Percentiles rank a stretch among this genome's conserved stretches.
phyloP scores from a whole-genome alignment of 441 rosid species.

The Corymbia citriodora region DNA sequence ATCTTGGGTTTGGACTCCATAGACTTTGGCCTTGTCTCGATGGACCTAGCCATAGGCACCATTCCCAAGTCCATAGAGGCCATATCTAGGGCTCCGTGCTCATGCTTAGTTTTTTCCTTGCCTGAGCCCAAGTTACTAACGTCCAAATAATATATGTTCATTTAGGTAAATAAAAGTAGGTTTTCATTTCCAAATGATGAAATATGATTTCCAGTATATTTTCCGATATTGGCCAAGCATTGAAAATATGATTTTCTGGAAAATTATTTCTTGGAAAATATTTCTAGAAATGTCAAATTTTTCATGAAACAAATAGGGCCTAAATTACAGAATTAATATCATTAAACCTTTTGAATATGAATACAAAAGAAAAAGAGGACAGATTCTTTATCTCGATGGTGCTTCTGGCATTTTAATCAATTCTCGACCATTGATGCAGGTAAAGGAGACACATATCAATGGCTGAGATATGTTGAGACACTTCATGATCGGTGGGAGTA shows the following conservation, averaged over 20 bases:
- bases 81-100: accelerated
- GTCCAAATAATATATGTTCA: accelerated
- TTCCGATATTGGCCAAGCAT: neutral
- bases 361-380: accelerated
- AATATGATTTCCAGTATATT: accelerated
- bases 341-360: neutral
- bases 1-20: accelerated
- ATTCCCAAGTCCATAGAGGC: accelerated
- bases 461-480: neutral
- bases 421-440: neutral
- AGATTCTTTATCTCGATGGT: neutral
- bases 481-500: too few species aligned
- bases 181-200: accelerated
- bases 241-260: accelerated
- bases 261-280: accelerated
- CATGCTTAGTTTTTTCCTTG: accelerated
- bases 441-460: neutral
- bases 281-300: accelerated
- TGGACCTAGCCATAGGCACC: accelerated
- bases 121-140: accelerated
- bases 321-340: neutral
- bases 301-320: accelerated
- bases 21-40: accelerated
- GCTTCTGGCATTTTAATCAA: neutral
- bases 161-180: accelerated